Conservation (phyloP, 2,329 filamentous ascomycete genomes). For the Endoconidiophora laricicola region DNA sequence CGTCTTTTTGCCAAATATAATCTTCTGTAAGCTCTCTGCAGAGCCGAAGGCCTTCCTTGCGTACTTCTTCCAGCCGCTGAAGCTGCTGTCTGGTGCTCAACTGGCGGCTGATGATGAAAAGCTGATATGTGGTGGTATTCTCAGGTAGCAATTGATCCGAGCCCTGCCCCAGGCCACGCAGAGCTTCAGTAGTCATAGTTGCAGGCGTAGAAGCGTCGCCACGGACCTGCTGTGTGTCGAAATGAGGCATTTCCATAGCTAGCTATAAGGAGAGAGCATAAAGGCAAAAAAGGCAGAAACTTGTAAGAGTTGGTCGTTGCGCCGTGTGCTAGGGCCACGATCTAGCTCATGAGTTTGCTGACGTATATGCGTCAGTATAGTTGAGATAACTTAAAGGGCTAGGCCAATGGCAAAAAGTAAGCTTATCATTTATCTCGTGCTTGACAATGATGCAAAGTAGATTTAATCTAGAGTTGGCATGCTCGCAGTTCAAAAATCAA, state of each 20-base stretch:
- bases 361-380: no score
- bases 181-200: background rate
- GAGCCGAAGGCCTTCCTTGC: slow-evolving; percentile 51
- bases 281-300: background rate
- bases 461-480: no score
- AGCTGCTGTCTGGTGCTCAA: slow-evolving; percentile 40
- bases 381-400: no score
- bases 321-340: no score
- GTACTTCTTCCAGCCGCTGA: slow-evolving; percentile 50
- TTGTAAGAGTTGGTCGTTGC: background rate
- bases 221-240: background rate
- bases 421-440: no score
- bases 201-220: background rate
- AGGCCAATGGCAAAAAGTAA: no score
- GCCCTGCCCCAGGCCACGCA: background rate
- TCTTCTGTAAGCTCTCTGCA: slow-evolving; percentile 49
- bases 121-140: slow-evolving; percentile 70
- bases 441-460: no score
- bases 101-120: slow-evolving; percentile 50
- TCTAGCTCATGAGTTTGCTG: no score
- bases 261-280: no score
- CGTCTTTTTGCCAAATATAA: slow-evolving; percentile 90
- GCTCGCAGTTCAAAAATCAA: no score
- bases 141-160: slow-evolving; percentile 41
- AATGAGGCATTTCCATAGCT: background rate